phyloP scores from a whole-genome alignment of 176 grass and related monocot species.

The Stipa capillata region DNA sequence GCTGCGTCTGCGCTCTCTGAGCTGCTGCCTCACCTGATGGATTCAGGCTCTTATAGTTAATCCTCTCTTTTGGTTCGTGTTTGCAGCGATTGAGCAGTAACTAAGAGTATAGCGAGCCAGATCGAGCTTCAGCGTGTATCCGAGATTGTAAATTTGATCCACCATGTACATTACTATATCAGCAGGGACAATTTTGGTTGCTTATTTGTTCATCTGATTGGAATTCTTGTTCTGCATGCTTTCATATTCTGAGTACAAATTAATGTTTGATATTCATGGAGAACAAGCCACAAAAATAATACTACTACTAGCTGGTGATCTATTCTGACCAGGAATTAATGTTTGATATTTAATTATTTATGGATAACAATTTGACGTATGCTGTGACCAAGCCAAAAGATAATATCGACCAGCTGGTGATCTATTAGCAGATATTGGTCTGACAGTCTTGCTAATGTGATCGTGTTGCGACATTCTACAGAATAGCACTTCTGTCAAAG shows the following conservation, averaged over 20 bases:
- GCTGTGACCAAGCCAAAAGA: no score
- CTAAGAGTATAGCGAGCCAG: background rate
- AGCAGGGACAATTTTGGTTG: background rate
- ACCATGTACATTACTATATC: background rate
- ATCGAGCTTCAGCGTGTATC: background rate
- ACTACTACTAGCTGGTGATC: no score
- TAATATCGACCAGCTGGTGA: background rate
- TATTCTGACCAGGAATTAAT: no score
- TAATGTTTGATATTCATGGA: background rate
- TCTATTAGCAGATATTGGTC: background rate
- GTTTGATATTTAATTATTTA: no score
- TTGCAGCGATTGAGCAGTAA: background rate
- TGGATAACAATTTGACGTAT: no score
- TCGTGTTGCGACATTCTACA: background rate
- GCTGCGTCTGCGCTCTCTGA: conserved; percentile 11
- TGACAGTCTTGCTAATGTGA: background rate
- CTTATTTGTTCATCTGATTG: background rate
- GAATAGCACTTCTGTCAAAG: no score
- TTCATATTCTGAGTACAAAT: background rate
- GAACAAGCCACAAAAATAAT: background rate
- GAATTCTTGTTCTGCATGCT: background rate
- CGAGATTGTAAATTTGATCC: background rate
- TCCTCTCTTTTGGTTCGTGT: background rate
- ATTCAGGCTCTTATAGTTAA: background rate
- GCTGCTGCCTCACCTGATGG: background rate